Conservation (phyloP, 2,329 filamentous ascomycete species). For the Colletotrichum gigasporum region DNA sequence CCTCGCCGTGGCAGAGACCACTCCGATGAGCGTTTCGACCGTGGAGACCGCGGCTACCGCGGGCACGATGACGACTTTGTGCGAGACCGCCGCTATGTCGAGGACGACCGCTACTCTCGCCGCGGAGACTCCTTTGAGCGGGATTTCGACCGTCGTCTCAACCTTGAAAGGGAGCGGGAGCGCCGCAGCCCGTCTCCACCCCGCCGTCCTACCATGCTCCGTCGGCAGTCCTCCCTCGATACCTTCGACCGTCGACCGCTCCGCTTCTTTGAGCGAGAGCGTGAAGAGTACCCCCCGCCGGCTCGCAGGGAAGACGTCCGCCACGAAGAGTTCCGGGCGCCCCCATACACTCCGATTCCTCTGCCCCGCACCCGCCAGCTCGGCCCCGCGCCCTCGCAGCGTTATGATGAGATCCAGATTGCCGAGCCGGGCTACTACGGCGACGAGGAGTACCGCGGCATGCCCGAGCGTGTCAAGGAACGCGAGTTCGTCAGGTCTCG, state of each 20-base stretch:
- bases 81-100: slow-evolving; percentile 63
- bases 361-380: slow-evolving; percentile 71
- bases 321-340: slow-evolving; percentile 63
- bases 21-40: slow-evolving; percentile 61
- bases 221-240: slow-evolving; percentile 89
- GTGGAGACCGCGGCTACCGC: slow-evolving; percentile 42
- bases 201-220: slow-evolving; percentile 73
- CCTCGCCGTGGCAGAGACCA: slow-evolving; percentile 51
- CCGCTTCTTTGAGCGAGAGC: slow-evolving; percentile 55
- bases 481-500: slow-evolving; percentile 64
- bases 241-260: slow-evolving; percentile 83
- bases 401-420: slow-evolving; percentile 72
- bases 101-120: slow-evolving; percentile 59
- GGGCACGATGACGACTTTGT: slow-evolving; percentile 57
- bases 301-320: slow-evolving; percentile 57
- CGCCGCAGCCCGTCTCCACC: slow-evolving; percentile 60
- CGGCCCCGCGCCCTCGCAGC: slow-evolving; percentile 64
- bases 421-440: slow-evolving; percentile 75
- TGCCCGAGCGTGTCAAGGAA: slow-evolving; percentile 68
- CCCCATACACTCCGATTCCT: slow-evolving; percentile 69
- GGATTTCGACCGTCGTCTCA: slow-evolving; percentile 64
- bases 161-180: slow-evolving; percentile 66
- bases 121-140: slow-evolving; percentile 40
- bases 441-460: slow-evolving; percentile 76
- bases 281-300: slow-evolving; percentile 72